phyloP scores from a whole-genome alignment of 257 asterid genomes.

The Rauvolfia tetraphylla region DNA sequence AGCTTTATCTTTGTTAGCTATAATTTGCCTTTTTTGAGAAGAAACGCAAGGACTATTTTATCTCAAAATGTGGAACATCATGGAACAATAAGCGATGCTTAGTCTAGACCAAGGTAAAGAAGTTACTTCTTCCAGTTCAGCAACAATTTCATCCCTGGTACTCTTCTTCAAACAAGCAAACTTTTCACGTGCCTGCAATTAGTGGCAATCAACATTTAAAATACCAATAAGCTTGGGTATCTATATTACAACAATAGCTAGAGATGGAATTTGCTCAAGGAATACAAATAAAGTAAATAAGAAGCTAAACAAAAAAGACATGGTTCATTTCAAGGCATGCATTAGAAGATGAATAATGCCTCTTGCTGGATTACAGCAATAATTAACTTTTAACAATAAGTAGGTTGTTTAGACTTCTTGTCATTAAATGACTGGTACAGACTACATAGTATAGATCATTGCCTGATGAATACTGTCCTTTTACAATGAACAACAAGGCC shows the following conservation, averaged over 20 bases:
- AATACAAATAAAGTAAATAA: background rate
- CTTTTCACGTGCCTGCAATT: slow-evolving; percentile 77
- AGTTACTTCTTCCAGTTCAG: slow-evolving; percentile 83
- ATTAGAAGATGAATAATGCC: background rate
- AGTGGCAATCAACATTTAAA: slow-evolving; percentile 11
- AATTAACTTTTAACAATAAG: background rate
- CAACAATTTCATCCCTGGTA: slow-evolving; percentile 77
- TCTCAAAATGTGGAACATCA: slow-evolving; percentile 1
- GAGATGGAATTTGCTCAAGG: background rate
- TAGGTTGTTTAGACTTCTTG: background rate
- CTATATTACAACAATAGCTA: background rate
- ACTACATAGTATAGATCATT: background rate
- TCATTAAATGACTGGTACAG: background rate
- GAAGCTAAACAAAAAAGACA: background rate
- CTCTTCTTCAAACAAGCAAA: slow-evolving; percentile 83
- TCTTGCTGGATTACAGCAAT: background rate
- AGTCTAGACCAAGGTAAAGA: slow-evolving; percentile 15
- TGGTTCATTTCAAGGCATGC: background rate
- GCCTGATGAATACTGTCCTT: background rate
- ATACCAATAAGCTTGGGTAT: slow-evolving; percentile 9
- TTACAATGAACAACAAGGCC: background rate
- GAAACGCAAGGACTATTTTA: background rate
- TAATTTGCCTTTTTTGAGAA: background rate
- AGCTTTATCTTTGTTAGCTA: background rate
- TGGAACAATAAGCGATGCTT: background rate